Evolutionary conservation across 441 rosid genomes (phyloP).

Genomic region (Pelargonium myrrhifolium): DNA sequence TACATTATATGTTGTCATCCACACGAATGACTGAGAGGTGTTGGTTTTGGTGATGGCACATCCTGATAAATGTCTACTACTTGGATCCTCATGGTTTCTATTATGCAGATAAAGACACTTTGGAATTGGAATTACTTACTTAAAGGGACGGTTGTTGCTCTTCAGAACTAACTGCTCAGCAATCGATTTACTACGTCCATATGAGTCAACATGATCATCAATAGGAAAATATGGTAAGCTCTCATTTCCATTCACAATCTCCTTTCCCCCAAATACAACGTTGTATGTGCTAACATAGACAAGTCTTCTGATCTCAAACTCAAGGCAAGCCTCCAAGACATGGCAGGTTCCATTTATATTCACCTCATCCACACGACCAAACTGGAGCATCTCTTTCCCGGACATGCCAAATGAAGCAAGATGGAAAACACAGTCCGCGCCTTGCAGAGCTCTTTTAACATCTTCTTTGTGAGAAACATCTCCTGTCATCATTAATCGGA

Average conservation of each 20-base stretch:
- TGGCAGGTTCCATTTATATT: constrained; percentile 80
- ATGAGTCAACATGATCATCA: constrained; percentile 68
- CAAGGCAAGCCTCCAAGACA: constrained; percentile 59
- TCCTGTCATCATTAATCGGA: constrained; percentile 34
- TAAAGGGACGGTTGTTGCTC: constrained; percentile 60
- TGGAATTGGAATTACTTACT: constrained; percentile 36
- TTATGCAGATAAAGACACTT: not conserved
- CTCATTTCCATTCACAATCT: constrained; percentile 76
- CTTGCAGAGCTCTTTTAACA: constrained; percentile 54
- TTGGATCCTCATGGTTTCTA: not conserved
- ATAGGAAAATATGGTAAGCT: constrained; percentile 67
- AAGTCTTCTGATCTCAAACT: constrained; percentile 56
- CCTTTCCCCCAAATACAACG: constrained; percentile 86
- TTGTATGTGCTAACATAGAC: constrained; percentile 84
- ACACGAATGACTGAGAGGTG: not conserved
- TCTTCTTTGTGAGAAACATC: constrained; percentile 51
- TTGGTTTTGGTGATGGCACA: not conserved
- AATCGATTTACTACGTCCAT: constrained; percentile 71
- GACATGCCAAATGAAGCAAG: constrained; percentile 94
- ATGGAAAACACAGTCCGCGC: constrained; percentile 76
- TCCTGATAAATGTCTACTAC: not conserved
- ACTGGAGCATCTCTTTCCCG: constrained; percentile 86
- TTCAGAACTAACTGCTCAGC: constrained; percentile 83
- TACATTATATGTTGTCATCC: not conserved
- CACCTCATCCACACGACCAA: constrained; percentile 68